phyloP scores from a whole-genome alignment of 331 rosid species.

The Saraca asoca region DNA sequence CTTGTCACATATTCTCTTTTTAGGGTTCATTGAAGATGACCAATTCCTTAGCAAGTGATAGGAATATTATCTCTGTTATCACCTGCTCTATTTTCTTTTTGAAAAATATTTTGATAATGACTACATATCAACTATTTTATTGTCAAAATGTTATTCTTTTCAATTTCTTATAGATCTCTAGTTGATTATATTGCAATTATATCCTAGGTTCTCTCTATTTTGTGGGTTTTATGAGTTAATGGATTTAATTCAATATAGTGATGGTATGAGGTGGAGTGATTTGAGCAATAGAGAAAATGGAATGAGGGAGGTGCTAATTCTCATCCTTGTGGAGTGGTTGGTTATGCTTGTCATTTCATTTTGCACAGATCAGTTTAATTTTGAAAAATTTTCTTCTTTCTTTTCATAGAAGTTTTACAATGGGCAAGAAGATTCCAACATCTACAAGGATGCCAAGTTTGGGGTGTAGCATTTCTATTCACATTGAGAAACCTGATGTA shows the following conservation, averaged over 20 bases:
- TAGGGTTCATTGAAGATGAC: constrained; percentile 44
- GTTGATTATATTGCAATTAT: no score
- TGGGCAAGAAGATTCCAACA: constrained; percentile 31
- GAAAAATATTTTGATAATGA: not conserved
- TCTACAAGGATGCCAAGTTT: constrained; percentile 49
- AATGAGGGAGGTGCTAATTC: constrained; percentile 62
- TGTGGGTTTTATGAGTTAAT: constrained; percentile 83
- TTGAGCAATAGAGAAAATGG: constrained; percentile 63
- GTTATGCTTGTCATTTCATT: constrained; percentile 57
- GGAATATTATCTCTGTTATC: not conserved
- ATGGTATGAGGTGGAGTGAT: constrained; percentile 79
- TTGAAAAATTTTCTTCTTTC: constrained; percentile 51
- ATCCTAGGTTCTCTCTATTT: constrained; percentile 39
- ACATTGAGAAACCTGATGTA: constrained; percentile 73
- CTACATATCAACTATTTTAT: not conserved
- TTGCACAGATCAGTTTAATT: constrained; percentile 57
- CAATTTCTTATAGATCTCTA: not conserved
- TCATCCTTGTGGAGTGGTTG: constrained; percentile 73
- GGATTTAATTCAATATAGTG: constrained; percentile 49
- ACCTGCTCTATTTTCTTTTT: not conserved
- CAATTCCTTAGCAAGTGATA: constrained; percentile 54
- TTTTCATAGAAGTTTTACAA: constrained; percentile 48
- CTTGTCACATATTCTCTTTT: constrained; percentile 53
- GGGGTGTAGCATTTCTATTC: constrained; percentile 53
- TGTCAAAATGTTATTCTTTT: no score